Conservation (phyloP, 1,139 yeast species). For the Taiozyma onychis region DNA sequence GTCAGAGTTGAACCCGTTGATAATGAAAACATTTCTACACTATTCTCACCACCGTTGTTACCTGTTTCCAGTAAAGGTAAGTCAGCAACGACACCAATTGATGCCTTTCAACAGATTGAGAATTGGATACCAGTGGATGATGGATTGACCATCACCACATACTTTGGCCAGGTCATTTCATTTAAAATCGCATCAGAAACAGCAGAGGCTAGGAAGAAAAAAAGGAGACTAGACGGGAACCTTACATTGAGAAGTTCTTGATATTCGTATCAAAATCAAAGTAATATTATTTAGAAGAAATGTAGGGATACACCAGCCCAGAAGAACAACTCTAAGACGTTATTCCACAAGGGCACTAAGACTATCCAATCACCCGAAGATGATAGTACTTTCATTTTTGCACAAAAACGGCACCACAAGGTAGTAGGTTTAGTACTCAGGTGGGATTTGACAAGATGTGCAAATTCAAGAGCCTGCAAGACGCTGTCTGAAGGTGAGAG, state of each 20-base stretch:
- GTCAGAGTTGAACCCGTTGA: constrained; percentile 21
- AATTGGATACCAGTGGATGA: constrained; percentile 12
- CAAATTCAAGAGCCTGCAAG: constrained; percentile 4
- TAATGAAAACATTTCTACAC: background rate
- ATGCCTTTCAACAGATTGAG: constrained; percentile 11
- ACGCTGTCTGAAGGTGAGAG: background rate
- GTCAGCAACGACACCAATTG: constrained; percentile 7
- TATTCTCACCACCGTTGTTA: constrained; percentile 13
- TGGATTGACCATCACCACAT: constrained; percentile 4
- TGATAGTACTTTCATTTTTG: constrained; percentile 18
- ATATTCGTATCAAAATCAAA: background rate
- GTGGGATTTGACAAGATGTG: constrained; percentile 28
- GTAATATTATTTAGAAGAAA: background rate
- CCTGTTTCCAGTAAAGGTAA: constrained; percentile 14
- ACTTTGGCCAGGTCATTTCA: constrained; percentile 10
- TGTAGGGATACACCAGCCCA: constrained; percentile 25
- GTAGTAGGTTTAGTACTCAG: constrained; percentile 20
- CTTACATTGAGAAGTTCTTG: background rate
- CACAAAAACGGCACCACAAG: constrained; percentile 27
- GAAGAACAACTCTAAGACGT: background rate
- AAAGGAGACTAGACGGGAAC: background rate
- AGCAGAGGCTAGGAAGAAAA: background rate
- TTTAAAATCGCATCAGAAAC: constrained; percentile 7
- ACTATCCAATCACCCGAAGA: constrained; percentile 16
- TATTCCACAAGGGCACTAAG: constrained; percentile 16